A percentile compares a stretch with the other conserved stretches of the same genome.
Conservation (phyloP, 1,284 basidiomycete genomes). For the Phenoliferia sp. region DNA sequence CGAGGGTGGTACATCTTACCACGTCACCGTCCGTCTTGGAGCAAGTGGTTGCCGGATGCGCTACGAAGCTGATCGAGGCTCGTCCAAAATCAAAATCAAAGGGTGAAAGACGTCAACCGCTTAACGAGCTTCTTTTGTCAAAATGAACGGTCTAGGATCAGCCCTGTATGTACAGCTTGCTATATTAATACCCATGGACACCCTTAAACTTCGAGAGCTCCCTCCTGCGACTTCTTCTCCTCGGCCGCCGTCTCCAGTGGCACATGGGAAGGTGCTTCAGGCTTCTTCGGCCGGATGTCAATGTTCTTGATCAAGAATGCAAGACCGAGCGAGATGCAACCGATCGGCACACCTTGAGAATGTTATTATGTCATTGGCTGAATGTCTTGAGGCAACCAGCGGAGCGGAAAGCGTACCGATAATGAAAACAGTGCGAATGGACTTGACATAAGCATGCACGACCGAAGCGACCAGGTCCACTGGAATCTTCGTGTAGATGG, state of each 20-base stretch:
- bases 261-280: background rate
- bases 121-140: no score
- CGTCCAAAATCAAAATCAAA: no score
- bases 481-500: slow-evolving; percentile 15
- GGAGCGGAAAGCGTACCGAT: background rate
- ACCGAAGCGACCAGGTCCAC: background rate
- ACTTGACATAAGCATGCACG: slow-evolving; percentile 23
- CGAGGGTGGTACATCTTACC: no score
- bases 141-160: no score
- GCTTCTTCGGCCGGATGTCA: slow-evolving; percentile 9
- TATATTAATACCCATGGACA: background rate
- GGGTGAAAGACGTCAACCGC: no score
- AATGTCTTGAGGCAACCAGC: background rate
- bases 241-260: background rate
- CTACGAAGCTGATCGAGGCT: no score
- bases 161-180: no score
- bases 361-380: background rate
- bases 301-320: slow-evolving; percentile 27
- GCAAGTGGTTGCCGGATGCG: no score
- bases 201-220: background rate
- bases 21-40: no score
- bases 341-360: slow-evolving; percentile 18
- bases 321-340: background rate
- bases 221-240: background rate
- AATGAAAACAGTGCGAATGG: slow-evolving; percentile 9